These are phyloP conservation scores for Williopsis jadinii DNA, from an alignment of 1,139 yeast species.

Conservation along the genomic window DNA sequence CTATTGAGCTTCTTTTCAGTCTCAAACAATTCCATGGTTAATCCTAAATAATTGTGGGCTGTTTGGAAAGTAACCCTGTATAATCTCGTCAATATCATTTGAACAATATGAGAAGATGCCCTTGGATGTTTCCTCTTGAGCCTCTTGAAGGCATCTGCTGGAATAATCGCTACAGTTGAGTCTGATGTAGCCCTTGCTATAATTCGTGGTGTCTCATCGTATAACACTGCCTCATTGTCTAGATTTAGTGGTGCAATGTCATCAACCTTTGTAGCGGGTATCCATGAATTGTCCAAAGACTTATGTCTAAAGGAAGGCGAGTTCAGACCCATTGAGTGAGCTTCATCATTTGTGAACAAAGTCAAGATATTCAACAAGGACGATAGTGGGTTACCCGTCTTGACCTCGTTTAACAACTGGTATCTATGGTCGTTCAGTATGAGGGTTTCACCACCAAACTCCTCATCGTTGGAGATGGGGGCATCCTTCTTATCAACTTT, in stretches of 20 bases:
- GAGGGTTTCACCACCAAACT: constrained; percentile 28
- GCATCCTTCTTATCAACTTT: constrained; percentile 25
- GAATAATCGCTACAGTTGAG: constrained; percentile 89
- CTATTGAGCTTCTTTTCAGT: constrained; percentile 67
- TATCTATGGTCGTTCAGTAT: constrained; percentile 48
- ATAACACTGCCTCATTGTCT: constrained; percentile 4
- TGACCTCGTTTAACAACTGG: constrained; percentile 76
- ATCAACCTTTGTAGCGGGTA: constrained; percentile 2
- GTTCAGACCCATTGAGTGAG: background rate
- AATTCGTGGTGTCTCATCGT: constrained; percentile 24
- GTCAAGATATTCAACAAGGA: constrained; percentile 77
- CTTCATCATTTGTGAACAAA: constrained; percentile 43
- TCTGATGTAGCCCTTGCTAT: constrained; percentile 37
- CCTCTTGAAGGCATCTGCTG: constrained; percentile 71
- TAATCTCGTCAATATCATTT: constrained; percentile 80
- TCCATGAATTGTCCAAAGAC: background rate
- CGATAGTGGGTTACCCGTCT: constrained; percentile 79
- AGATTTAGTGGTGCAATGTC: constrained; percentile 15
- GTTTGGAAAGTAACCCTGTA: constrained; percentile 90
- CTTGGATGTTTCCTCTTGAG: constrained; percentile 75
- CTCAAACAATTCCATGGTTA: constrained; percentile 74
- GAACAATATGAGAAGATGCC: constrained; percentile 89
- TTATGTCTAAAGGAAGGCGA: constrained; percentile 12
- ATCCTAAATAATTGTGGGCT: constrained; percentile 77
- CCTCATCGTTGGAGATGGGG: constrained; percentile 26